Evolutionary conservation across 2,329 filamentous ascomycete genomes (phyloP).

Genomic region (Gaeumannomyces sp.): DNA sequence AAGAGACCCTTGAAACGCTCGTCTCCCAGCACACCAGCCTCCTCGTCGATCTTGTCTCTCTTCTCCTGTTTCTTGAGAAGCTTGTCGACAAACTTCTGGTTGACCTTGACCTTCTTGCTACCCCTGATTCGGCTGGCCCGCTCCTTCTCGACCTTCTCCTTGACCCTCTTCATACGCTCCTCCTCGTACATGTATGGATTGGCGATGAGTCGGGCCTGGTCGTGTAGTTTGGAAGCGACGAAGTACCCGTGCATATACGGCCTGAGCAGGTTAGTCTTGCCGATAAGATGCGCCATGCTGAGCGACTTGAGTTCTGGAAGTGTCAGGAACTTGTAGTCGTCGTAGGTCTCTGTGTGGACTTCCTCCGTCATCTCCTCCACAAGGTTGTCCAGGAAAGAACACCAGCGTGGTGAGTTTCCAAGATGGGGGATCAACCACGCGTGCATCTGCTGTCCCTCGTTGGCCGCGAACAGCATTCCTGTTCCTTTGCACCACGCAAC

Average conservation of each 20-base stretch:
- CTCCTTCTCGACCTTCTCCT: constrained; percentile 95
- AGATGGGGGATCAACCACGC: constrained; percentile 45
- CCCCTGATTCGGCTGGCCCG: constrained; percentile 90
- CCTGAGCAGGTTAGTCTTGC: constrained; percentile 79
- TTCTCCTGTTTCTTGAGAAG: constrained; percentile 59
- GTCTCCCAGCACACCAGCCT: constrained; percentile 69
- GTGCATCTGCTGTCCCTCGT: constrained; percentile 92
- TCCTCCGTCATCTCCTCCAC: constrained; percentile 98
- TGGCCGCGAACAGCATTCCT: constrained; percentile 93
- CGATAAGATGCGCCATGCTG: constrained; percentile 81
- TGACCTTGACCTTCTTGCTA: constrained; percentile 97
- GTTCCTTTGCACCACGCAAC: constrained; percentile 89
- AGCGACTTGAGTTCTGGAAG: constrained; percentile 77
- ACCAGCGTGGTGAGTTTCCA: constrained; percentile 68
- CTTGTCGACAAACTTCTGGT: constrained; percentile 73
- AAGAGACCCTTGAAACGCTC: constrained; percentile 84
- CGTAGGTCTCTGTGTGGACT: constrained; percentile 74
- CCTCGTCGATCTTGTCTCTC: constrained; percentile 49
- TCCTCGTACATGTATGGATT: constrained; percentile 95
- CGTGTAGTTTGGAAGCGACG: constrained; percentile 89
- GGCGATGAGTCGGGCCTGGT: constrained; percentile 85
- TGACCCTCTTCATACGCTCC: constrained; percentile 81
- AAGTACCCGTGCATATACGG: constrained; percentile 99
- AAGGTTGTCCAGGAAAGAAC: constrained; percentile 91
- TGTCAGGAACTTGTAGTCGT: constrained; percentile 98